phyloP scores from a whole-genome alignment of 2,329 filamentous ascomycete species.

The Ophiostoma perfectum region DNA sequence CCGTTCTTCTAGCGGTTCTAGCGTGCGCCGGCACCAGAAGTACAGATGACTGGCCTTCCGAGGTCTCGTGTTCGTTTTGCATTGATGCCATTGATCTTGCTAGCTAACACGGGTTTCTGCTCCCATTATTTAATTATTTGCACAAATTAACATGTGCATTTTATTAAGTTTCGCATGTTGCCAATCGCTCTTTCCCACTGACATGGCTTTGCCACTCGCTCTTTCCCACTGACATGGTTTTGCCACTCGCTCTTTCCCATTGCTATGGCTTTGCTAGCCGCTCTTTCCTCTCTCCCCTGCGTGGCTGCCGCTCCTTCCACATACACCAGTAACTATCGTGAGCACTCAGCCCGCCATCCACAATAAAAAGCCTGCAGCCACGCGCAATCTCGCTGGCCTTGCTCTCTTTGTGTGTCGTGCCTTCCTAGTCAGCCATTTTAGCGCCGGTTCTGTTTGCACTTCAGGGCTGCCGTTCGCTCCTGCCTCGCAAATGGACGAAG shows the following conservation, averaged over 20 bases:
- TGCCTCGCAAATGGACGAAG: constrained; percentile 11
- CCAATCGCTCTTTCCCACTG: too few species aligned
- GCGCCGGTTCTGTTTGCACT: not conserved
- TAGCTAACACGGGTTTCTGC: too few species aligned
- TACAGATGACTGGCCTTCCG: not conserved
- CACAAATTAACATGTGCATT: too few species aligned
- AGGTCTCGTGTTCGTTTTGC: not conserved
- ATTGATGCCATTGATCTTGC: not conserved
- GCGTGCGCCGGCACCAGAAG: not conserved
- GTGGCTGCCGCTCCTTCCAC: not conserved
- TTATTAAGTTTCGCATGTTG: too few species aligned
- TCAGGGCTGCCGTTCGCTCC: not conserved
- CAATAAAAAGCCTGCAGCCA: constrained; percentile 11
- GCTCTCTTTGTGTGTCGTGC: constrained; percentile 9
- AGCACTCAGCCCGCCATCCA: not conserved
- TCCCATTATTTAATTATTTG: too few species aligned
- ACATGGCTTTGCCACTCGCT: not conserved
- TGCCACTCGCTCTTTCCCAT: not conserved
- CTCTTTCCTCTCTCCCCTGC: not conserved
- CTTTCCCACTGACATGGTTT: not conserved
- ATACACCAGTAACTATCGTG: not conserved
- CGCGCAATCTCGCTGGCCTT: not conserved
- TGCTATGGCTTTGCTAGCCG: not conserved
- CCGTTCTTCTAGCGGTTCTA: not conserved
- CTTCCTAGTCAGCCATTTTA: constrained; percentile 4